These are phyloP conservation scores for Colletotrichum spaethianum DNA, from an alignment of 2,329 filamentous ascomycete genomes.

Conservation along the genomic window DNA sequence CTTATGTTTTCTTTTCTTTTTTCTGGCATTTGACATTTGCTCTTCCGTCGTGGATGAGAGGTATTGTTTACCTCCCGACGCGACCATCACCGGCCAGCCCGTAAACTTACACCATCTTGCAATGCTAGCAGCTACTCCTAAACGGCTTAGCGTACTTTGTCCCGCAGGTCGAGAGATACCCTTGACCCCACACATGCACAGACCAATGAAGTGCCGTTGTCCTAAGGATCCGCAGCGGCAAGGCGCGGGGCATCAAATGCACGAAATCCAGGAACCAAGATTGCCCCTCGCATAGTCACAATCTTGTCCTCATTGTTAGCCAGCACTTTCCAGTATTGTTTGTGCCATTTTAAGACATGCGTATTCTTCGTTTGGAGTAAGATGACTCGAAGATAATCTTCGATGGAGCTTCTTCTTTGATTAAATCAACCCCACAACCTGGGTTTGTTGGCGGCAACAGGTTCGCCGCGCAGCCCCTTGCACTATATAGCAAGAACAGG, in stretches of 20 bases:
- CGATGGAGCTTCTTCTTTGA: background rate
- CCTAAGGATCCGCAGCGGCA: conserved; percentile 16
- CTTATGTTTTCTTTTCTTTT: background rate
- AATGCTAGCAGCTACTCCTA: background rate
- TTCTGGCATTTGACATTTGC: too few species aligned
- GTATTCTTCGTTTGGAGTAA: background rate
- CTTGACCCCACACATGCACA: conserved; percentile 20
- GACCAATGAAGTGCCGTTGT: background rate
- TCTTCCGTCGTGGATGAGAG: background rate
- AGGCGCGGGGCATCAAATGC: conserved; percentile 24
- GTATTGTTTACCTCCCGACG: background rate
- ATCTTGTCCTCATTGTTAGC: too few species aligned
- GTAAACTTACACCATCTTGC: background rate
- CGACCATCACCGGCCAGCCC: background rate
- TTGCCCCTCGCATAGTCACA: background rate
- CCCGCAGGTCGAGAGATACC: background rate
- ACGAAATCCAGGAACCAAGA: conserved; percentile 20
- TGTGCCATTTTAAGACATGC: too few species aligned
- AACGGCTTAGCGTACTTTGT: background rate
- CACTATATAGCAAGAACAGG: background rate
- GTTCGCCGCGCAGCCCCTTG: background rate
- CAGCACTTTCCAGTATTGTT: background rate
- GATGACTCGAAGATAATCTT: background rate
- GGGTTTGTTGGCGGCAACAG: background rate
- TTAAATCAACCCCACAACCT: too few species aligned